phyloP scores from a whole-genome alignment of 1,284 basidiomycete genomes.

The Marasmius tenuissimus region DNA sequence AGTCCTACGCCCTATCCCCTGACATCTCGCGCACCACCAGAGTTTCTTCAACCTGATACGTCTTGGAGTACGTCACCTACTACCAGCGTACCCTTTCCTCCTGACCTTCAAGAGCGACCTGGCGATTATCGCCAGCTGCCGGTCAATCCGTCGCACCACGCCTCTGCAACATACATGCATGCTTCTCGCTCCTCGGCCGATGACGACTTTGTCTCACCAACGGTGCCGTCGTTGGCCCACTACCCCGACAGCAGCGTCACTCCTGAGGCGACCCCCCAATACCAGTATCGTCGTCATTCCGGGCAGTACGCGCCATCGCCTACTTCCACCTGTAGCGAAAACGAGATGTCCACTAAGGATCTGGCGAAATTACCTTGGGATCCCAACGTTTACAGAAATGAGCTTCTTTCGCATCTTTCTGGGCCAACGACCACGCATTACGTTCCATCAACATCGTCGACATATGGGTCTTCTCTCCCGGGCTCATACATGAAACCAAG shows the following conservation, averaged over 20 bases:
- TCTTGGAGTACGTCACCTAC: neutral
- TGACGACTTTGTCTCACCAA: neutral
- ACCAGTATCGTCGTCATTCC: too few species aligned
- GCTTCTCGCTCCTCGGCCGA: neutral
- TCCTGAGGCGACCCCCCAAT: too few species aligned
- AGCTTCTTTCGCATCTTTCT: constrained; percentile 8
- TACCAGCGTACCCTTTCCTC: neutral
- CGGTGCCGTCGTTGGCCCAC: too few species aligned
- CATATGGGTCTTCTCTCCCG: neutral
- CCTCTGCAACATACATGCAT: neutral
- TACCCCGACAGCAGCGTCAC: too few species aligned
- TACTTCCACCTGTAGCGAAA: neutral
- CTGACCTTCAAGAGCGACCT: neutral
- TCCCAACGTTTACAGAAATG: constrained; percentile 8
- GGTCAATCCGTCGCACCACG: neutral
- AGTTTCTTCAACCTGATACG: neutral
- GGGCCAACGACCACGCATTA: neutral
- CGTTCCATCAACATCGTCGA: neutral
- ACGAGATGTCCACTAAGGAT: neutral
- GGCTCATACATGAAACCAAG: neutral
- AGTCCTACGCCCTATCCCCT: neutral
- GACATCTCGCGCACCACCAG: neutral
- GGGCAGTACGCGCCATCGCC: too few species aligned
- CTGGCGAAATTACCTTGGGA: neutral
- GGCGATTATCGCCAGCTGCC: neutral